Evolutionary conservation across 495 filamentous ascomycete species (phyloP), one percentile per base, ranked within the genome.

Genomic region (Annulohypoxylon stygium): DNA sequence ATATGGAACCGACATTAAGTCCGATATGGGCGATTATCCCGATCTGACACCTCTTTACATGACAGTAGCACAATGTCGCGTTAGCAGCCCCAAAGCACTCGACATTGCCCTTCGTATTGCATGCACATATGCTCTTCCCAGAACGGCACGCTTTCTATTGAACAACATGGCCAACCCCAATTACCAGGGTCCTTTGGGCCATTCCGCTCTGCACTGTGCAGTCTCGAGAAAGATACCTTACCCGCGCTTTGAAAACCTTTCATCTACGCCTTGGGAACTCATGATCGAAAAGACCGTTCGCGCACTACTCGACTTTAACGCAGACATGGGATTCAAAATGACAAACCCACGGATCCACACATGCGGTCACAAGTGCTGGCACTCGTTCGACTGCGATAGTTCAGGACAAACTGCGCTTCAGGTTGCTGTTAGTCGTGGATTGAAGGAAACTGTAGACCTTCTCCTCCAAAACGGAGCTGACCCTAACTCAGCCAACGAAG

Each of bases 401-500:
- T 37, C 53, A 33, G 26, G 53, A 10, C 30, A 57, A 9, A 57
- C 53, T 23, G 53, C 53, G 16, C 53, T 57, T 37, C 53, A 57
- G 2, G 14, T 57, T 10, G 53, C 53, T 2, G 5, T n/a, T 33
- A 6, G 53, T 14, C 20, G 53, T 6, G 53, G 33, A 4, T 12
- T 57, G n/a, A 16, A 4, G 16, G 5, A 36, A 11, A n/a, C 18
- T 20, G 33, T 33, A 7, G 8, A n/a, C 36, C 14, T 57, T 37
- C 53, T 57, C 33, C 53, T 57, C 36, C 6, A 37, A 3, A 20
- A 57, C 2, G 53, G 53, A 20, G 53, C 53, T n/a, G 53, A 57
- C 7, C 30, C 53, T 16, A 37, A 57, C 9, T 37, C 33, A 5
- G 16, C 53, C 1, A 57, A 57, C 9, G 30, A 12, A 18, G 53